Evolutionary conservation across 1,284 basidiomycete genomes (phyloP), one percentile per base, ranked within the genome.

Genomic region (Serendipita sp.): DNA sequence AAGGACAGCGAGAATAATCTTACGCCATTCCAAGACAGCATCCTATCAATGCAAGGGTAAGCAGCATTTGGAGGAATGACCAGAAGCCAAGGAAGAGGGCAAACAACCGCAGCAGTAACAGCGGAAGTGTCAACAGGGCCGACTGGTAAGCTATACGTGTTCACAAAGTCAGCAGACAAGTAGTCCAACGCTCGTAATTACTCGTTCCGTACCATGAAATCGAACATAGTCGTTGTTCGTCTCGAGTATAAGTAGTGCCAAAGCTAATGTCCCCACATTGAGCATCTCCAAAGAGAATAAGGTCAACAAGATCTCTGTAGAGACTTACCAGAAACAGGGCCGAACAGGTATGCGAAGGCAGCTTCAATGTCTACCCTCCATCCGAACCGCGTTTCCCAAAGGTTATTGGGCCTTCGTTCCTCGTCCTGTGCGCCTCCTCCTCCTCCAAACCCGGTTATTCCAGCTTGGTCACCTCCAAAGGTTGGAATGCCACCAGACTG

Each of bases 181-280:
- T 12, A n/a, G 30, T 13, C n/a, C 32, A 13, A n/a, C 29, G 8
- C n/a, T 29, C 8, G n/a, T 8, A n/a, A 17, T 49, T 6, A n/a
- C n/a, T 4, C 34, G 35, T 70, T 35, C 10, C 80, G 68, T 64
- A 87, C 87, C 84, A 70, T 89, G 87, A 72, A 89, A 90, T 63
- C 88, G 82, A 66, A 90, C 83, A 68, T 83, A 88, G 72, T 90
- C 87, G 67, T 88, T 89, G 67, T 83, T 80, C 6, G 85, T 91
- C 72, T 91, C 88, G 22, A 85, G 67, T n/a, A 90, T 81, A 5
- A 91, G 78, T 47, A 91, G 74, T 0, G 78, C 38, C 32, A 90
- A 72, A 1, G 87, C 88, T 90, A 66, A 22, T n/a, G 62, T 2
- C 30, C 22, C 42, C 58, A 22, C 47, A 64, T 29, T 64, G 63